phyloP scores from a whole-genome alignment of 108 stramenopile species.

The Pseudonitzschia pungens region DNA sequence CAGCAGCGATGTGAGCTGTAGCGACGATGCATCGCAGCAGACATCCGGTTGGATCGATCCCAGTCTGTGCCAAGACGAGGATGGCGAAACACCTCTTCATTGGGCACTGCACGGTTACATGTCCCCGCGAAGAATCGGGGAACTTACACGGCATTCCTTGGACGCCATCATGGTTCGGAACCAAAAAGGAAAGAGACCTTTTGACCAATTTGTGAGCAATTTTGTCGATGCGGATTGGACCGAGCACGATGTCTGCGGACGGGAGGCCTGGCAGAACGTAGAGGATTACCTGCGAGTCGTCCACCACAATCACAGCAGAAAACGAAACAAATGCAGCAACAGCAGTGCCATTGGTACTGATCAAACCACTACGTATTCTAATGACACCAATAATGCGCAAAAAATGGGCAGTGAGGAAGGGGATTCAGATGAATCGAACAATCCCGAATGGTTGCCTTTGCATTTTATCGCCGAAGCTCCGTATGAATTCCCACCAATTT shows the following conservation, averaged over 20 bases:
- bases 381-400: neutral
- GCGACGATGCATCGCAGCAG: neutral
- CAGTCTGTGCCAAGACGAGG: constrained; percentile 19
- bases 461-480: constrained; percentile 18
- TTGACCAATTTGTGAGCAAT: constrained; percentile 29
- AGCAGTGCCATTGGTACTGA: neutral
- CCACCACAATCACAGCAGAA: neutral
- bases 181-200: constrained; percentile 18
- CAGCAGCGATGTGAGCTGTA: too few species aligned
- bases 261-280: constrained; percentile 23
- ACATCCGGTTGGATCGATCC: constrained; percentile 16
- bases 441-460: constrained; percentile 25
- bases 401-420: neutral
- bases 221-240: constrained; percentile 23
- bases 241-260: constrained; percentile 24
- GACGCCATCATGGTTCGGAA: constrained; percentile 18
- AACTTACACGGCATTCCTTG: constrained; percentile 20
- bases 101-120: constrained; percentile 35
- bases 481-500: constrained; percentile 23
- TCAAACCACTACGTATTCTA: neutral
- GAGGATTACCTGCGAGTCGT: constrained; percentile 22
- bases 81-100: constrained; percentile 39
- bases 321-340: neutral
- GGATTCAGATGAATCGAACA: neutral
- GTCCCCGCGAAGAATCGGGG: constrained; percentile 24